phyloP scores from a whole-genome alignment of 192 early-diverging fungal species.

The Backusella mclennaniae region DNA sequence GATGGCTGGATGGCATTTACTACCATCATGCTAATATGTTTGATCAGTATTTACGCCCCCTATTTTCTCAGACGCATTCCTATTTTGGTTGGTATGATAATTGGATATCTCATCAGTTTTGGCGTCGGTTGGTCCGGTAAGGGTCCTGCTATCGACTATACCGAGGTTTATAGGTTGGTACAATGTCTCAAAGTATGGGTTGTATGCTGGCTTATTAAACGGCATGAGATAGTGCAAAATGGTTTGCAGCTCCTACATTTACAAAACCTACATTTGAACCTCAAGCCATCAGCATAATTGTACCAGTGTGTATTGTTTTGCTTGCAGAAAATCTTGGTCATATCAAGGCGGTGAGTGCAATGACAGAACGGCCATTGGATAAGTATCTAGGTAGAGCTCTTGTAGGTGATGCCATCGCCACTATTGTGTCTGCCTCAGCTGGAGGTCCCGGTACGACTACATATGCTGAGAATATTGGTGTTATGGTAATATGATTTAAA shows the following conservation, averaged over 20 bases:
- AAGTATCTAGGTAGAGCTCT: constrained; percentile 52
- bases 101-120: constrained; percentile 37
- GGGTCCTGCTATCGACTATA: constrained; percentile 35
- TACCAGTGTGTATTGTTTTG: constrained; percentile 50
- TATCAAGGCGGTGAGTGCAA: constrained; percentile 50
- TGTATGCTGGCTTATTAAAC: background rate
- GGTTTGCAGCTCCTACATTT: constrained; percentile 49
- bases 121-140: constrained; percentile 31
- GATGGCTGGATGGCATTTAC: constrained; percentile 51
- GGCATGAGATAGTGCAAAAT: constrained; percentile 21
- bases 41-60: constrained; percentile 45
- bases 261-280: constrained; percentile 40
- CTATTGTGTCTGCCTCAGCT: constrained; percentile 46
- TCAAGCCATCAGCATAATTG: constrained; percentile 47
- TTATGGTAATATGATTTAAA: constrained; percentile 27
- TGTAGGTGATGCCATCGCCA: constrained; percentile 54
- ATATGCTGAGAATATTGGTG: constrained; percentile 59
- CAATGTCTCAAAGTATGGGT: background rate
- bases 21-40: constrained; percentile 40
- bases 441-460: constrained; percentile 49
- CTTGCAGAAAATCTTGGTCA: constrained; percentile 59
- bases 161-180: constrained; percentile 27
- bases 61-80: constrained; percentile 42
- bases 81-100: constrained; percentile 46
- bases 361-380: constrained; percentile 43